These are phyloP conservation scores for Moringa oleifera DNA, from an alignment of 345 rosid genomes.

Conservation along the genomic window DNA sequence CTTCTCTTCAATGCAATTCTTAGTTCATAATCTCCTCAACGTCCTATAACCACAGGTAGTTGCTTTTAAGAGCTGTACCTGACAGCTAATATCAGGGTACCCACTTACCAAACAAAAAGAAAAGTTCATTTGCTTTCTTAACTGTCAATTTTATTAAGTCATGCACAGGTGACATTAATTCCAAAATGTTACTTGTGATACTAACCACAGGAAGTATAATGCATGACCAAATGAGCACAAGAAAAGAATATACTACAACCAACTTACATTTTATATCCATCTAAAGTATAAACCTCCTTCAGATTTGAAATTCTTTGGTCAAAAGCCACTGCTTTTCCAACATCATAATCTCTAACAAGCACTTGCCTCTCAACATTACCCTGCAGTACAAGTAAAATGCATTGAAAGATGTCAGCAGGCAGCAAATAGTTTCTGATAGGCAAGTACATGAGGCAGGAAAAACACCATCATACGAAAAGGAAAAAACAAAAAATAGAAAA, in stretches of 20 bases:
- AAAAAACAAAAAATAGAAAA: conserved; percentile 1
- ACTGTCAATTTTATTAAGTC: too few species aligned
- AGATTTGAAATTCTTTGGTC: conserved; percentile 62
- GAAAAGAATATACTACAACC: not conserved
- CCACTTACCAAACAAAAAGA: too few species aligned
- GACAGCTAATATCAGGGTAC: too few species aligned
- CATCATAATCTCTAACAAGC: conserved; percentile 82
- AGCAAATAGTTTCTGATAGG: not conserved
- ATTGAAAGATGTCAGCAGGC: conserved; percentile 3
- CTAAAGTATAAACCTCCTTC: conserved; percentile 81
- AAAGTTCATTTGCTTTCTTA: too few species aligned
- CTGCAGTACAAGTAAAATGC: conserved; percentile 30
- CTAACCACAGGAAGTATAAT: too few species aligned
- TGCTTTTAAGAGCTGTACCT: too few species aligned
- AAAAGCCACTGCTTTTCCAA: conserved; percentile 79
- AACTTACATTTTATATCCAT: conserved; percentile 81
- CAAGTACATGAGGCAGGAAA: too few species aligned
- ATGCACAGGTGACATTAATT: too few species aligned
- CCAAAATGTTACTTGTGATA: too few species aligned
- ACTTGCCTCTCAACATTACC: conserved; percentile 83
- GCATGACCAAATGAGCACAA: not conserved
- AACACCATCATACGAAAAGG: not conserved
- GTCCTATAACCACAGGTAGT: too few species aligned
- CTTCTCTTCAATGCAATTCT: too few species aligned
- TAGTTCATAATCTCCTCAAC: too few species aligned